Conservation (phyloP, 257 asterid genomes). For the Verbena officinalis region DNA sequence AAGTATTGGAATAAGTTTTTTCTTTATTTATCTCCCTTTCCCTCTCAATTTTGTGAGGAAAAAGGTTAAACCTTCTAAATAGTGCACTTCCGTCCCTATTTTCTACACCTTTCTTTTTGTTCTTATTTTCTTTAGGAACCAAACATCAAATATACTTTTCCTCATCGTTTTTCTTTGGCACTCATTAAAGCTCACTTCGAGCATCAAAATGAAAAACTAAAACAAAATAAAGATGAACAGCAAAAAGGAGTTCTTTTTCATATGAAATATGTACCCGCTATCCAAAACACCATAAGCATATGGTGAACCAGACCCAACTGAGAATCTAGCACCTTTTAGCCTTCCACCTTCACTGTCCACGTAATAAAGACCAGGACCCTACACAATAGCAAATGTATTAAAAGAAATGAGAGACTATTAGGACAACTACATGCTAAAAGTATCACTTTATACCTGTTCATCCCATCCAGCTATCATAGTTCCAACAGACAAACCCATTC, state of each 20-base stretch:
- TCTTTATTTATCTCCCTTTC: no score
- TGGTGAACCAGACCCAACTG: slow-evolving; percentile 99
- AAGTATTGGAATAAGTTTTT: background rate
- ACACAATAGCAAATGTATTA: slow-evolving; percentile 25
- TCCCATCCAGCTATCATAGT: slow-evolving; percentile 99
- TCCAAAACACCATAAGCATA: slow-evolving; percentile 96
- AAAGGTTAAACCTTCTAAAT: no score
- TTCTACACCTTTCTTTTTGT: no score
- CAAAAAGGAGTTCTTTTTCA: slow-evolving; percentile 2
- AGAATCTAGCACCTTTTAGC: slow-evolving; percentile 89
- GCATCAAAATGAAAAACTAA: background rate
- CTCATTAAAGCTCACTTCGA: background rate
- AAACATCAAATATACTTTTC: no score
- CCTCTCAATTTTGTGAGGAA: no score
- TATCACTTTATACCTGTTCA: slow-evolving; percentile 64
- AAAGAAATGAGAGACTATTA: background rate
- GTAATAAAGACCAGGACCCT: slow-evolving; percentile 96
- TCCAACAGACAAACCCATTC: slow-evolving; percentile 96
- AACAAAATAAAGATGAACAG: background rate
- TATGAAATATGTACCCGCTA: slow-evolving; percentile 64
- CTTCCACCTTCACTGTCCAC: slow-evolving; percentile 99
- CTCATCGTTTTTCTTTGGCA: slow-evolving; percentile 8
- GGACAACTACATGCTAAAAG: background rate
- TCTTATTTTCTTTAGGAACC: no score
- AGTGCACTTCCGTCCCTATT: no score